These are phyloP conservation scores for Saccharomyces hybrid DNA, from an alignment of 1,139 yeast genomes.

Conservation along the genomic window DNA sequence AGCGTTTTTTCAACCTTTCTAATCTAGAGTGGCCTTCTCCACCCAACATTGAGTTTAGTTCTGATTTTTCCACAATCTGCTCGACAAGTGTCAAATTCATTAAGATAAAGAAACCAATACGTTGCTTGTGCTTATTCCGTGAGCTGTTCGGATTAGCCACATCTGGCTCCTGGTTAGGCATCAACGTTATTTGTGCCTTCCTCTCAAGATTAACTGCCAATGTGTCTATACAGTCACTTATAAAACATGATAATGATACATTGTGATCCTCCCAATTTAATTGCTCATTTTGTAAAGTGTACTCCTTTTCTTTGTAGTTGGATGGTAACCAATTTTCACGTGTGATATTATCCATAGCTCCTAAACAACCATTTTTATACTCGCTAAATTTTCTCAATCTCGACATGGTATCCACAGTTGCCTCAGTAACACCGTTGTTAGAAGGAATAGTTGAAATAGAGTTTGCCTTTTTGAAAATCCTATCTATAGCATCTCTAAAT, in stretches of 20 bases:
- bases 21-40: slow-evolving; percentile 53
- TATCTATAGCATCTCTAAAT: slow-evolving; percentile 46
- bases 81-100: slow-evolving; percentile 71
- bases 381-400: slow-evolving; percentile 59
- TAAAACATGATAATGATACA: slow-evolving; percentile 53
- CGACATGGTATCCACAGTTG: slow-evolving; percentile 60
- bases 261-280: slow-evolving; percentile 37
- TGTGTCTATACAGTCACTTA: slow-evolving; percentile 71
- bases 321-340: slow-evolving; percentile 68
- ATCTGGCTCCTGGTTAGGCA: slow-evolving; percentile 35
- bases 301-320: slow-evolving; percentile 32
- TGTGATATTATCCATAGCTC: slow-evolving; percentile 44
- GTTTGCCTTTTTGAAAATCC: slow-evolving; percentile 47
- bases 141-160: slow-evolving; percentile 19
- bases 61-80: slow-evolving; percentile 59
- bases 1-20: slow-evolving; percentile 64
- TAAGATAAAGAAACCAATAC: slow-evolving; percentile 61
- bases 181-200: slow-evolving; percentile 41
- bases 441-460: slow-evolving; percentile 41
- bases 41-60: slow-evolving; percentile 51
- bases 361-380: slow-evolving; percentile 47
- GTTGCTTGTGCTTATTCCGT: slow-evolving; percentile 31
- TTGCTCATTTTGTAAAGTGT: slow-evolving; percentile 16
- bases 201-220: slow-evolving; percentile 54
- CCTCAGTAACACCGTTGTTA: slow-evolving; percentile 63